phyloP scores from a whole-genome alignment of 495 filamentous ascomycete species.

The Hypoxylon intermedium region DNA sequence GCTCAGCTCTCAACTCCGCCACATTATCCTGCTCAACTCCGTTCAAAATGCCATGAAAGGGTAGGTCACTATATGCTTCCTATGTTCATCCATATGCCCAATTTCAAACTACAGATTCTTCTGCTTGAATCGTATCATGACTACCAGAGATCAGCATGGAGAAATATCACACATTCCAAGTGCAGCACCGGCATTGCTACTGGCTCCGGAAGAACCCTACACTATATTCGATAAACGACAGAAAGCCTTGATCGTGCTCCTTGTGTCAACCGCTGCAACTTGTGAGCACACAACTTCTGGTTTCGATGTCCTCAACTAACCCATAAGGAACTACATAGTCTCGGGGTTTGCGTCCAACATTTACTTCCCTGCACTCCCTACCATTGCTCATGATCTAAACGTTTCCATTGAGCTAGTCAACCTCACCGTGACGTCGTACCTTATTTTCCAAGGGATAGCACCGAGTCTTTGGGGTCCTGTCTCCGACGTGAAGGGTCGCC shows the following conservation, averaged over 20 bases:
- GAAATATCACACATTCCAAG: neutral
- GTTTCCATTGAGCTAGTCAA: constrained; percentile 56
- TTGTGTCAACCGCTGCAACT: constrained; percentile 58
- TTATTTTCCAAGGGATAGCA: constrained; percentile 60
- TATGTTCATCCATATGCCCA: constrained; percentile 8
- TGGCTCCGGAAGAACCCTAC: constrained; percentile 42
- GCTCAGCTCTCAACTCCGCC: constrained; percentile 17
- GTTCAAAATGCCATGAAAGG: neutral
- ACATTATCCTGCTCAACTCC: constrained; percentile 18
- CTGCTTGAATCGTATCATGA: neutral
- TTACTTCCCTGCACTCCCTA: constrained; percentile 59
- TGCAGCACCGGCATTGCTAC: constrained; percentile 5
- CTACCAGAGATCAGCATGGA: neutral
- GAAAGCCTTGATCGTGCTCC: constrained; percentile 54
- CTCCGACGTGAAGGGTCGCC: constrained; percentile 58
- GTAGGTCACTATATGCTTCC: constrained; percentile 2
- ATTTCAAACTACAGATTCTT: neutral
- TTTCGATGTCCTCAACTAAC: neutral
- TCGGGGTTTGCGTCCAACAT: constrained; percentile 63
- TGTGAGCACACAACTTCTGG: constrained; percentile 38
- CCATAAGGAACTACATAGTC: constrained; percentile 44
- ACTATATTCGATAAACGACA: constrained; percentile 58
- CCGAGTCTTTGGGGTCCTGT: constrained; percentile 61
- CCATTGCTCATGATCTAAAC: constrained; percentile 52
- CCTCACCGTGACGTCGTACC: constrained; percentile 60